Evolutionary conservation across 345 rosid species (phyloP).

Genomic region (Camelina hispida): DNA sequence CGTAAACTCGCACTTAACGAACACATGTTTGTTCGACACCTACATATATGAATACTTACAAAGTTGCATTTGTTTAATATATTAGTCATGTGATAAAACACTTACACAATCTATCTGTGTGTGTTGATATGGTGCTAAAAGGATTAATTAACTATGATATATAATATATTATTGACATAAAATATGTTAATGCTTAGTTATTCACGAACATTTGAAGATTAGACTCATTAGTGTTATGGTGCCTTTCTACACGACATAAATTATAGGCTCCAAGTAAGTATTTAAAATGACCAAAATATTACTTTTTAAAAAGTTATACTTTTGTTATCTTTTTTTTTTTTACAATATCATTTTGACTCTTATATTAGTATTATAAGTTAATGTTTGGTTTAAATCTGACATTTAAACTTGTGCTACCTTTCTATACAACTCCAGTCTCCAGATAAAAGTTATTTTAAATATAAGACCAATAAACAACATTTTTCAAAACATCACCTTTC

Average conservation of each 20-base stretch:
- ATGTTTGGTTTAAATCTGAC: slow-evolving; percentile 11
- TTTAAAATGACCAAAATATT: slow-evolving; percentile 18
- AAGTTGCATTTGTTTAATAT: background rate
- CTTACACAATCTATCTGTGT: background rate
- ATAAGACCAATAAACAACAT: background rate
- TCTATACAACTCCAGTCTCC: background rate
- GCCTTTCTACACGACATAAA: slow-evolving; percentile 23
- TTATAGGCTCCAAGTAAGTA: slow-evolving; percentile 18
- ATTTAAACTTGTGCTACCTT: slow-evolving; percentile 14
- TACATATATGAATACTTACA: slow-evolving; percentile 12
- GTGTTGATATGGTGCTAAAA: slow-evolving; percentile 12
- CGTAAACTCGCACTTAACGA: slow-evolving; percentile 30
- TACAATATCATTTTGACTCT: slow-evolving; percentile 25
- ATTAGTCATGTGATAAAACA: background rate
- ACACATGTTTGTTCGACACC: slow-evolving; percentile 19
- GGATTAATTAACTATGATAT: background rate
- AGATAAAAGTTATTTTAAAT: background rate
- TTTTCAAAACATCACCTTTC: background rate
- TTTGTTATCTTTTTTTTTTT: background rate
- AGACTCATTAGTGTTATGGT: background rate
- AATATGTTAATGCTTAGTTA: slow-evolving; percentile 25
- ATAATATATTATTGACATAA: background rate
- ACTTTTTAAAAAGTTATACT: slow-evolving; percentile 18
- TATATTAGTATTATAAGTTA: slow-evolving; percentile 6
- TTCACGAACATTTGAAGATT: slow-evolving; percentile 7